Evolutionary conservation across 345 rosid species (phyloP), one percentile per base, ranked within the genome.

Genomic region (Citrus medica): DNA sequence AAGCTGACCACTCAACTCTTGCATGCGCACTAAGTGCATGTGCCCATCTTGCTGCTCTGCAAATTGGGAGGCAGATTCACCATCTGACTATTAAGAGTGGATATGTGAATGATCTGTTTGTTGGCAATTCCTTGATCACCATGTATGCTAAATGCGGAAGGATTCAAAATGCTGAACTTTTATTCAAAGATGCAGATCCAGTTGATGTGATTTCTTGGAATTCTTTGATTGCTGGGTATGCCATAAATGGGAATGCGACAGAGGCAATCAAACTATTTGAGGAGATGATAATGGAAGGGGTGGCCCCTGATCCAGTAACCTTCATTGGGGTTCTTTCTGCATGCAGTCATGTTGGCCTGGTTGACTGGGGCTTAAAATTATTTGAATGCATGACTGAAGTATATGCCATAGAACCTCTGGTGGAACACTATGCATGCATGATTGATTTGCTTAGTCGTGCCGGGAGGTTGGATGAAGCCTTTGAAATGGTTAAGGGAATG

Each of bases 121-220:
- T 82, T 35, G 21, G 77, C 25, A 70, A 70, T 70, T 70, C 61
- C 38, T 70, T 70, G 38, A 70, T 70, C 60, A 70, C 60, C 25
- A 76, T 83, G 88, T 83, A 85, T 61, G 81, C 85, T 55, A 87
- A 83, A 75, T 85, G 87, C 14, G 90, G 90, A 61, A 79, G 81
- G 32, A 65, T 83, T 46, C 55, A 46, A 5, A 63, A 42, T 1
- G 83, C 84, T 2, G 78, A 82, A 74, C 59, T 73, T 27, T 69
- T 76, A 13, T 85, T 87, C 80, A 64, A 67, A 55, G 84, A 42
- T 7, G 72, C 64, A 24, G 60, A 53, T 38, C 62, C 71, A 65
- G 46, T 64, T 21, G 87, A 85, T 73, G 72, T 74, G 4, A 71
- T 85, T 53, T 83, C 90, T 59, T 85, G 87, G 88, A 87, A 85